Conservation (phyloP, 768 basidiomycete genomes). For the Cyclocybe cylindracea region DNA sequence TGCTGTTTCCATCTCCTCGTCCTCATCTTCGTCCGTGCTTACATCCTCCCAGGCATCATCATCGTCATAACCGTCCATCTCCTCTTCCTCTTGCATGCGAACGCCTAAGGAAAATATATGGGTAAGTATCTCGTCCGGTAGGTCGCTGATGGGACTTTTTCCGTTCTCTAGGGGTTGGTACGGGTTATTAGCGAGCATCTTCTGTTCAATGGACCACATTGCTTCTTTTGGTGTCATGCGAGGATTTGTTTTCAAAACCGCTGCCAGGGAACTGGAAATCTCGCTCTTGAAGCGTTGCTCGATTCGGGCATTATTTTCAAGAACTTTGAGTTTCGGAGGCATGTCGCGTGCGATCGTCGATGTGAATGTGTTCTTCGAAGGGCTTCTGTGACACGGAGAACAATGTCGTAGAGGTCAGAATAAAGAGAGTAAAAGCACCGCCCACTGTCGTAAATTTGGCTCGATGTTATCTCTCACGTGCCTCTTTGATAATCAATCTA, state of each 20-base stretch:
- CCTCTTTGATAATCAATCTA: no score
- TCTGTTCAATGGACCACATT: constrained; percentile 30
- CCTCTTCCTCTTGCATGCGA: constrained; percentile 34
- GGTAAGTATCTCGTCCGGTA: constrained; percentile 58
- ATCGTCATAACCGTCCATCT: constrained; percentile 23
- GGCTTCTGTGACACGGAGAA: no score
- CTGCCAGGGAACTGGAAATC: constrained; percentile 21
- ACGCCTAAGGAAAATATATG: constrained; percentile 55
- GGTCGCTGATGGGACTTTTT: constrained; percentile 49
- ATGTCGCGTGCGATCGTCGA: constrained; percentile 4
- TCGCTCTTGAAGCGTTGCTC: constrained; percentile 24
- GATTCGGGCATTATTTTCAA: constrained; percentile 18
- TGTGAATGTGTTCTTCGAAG: no score
- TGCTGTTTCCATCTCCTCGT: constrained; percentile 23
- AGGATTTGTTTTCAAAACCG: constrained; percentile 27
- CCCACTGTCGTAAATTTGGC: no score
- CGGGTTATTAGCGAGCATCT: constrained; percentile 47
- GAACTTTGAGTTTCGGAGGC: constrained; percentile 20
- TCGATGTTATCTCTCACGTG: no score
- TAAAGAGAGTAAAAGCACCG: no score
- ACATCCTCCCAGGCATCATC: constrained; percentile 36
- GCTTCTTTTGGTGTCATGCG: constrained; percentile 29
- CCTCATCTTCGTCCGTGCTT: constrained; percentile 25
- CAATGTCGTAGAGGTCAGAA: no score
- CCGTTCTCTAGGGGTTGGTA: constrained; percentile 45